Conservation (phyloP, 371 early-diverging fungal species). For the Caulochytrium protostelioides region DNA sequence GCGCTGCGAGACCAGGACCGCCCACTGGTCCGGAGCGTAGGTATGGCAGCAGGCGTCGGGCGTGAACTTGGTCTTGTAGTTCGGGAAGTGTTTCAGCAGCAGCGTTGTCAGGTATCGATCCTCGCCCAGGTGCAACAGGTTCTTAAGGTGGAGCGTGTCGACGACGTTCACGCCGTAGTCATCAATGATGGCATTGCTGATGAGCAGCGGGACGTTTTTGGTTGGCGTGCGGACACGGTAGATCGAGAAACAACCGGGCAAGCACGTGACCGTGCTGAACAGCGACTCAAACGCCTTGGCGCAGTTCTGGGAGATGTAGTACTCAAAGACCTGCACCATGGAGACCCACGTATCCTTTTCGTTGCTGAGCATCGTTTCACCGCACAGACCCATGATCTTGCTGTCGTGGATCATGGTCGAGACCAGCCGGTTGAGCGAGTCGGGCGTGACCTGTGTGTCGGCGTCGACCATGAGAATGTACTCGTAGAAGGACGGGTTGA, state of each 20-base stretch:
- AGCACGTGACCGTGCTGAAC: constrained; percentile 69
- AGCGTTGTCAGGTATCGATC: constrained; percentile 47
- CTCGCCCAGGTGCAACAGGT: constrained; percentile 38
- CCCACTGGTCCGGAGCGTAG: constrained; percentile 33
- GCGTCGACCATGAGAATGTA: constrained; percentile 88
- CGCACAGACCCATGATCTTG: constrained; percentile 63
- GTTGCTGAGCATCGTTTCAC: constrained; percentile 62
- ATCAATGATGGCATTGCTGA: constrained; percentile 56
- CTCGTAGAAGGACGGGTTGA: constrained; percentile 71
- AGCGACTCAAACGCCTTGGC: constrained; percentile 65
- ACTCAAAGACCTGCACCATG: constrained; percentile 73
- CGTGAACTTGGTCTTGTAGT: constrained; percentile 31
- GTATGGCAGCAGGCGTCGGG: constrained; percentile 30
- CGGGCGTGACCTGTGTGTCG: constrained; percentile 68
- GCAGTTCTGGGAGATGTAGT: constrained; percentile 69
- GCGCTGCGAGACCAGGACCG: constrained; percentile 39
- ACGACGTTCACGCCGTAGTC: constrained; percentile 80
- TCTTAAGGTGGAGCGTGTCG: constrained; percentile 58
- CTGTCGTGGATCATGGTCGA: constrained; percentile 56
- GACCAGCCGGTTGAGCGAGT: constrained; percentile 56
- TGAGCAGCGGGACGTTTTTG: constrained; percentile 68
- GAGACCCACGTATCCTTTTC: constrained; percentile 78
- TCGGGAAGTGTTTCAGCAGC: constrained; percentile 46
- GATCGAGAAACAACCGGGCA: constrained; percentile 77
- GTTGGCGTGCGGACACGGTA: constrained; percentile 35